Evolutionary conservation across 2,329 filamentous ascomycete genomes (phyloP).

Genomic region (Alternaria sp.): DNA sequence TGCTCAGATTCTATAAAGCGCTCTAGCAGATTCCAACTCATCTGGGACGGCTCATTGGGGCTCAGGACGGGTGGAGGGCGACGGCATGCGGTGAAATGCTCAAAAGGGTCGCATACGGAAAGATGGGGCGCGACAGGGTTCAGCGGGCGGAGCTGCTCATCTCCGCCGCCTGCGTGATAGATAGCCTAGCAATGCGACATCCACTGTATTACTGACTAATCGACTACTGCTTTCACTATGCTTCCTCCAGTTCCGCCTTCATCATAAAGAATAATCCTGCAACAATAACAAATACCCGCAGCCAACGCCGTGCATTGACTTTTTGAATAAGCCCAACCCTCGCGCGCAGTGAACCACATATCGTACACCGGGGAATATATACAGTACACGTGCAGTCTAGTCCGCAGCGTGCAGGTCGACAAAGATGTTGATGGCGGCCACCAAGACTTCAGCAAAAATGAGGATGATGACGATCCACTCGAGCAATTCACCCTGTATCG

Average conservation of each 20-base stretch:
- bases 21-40: slow-evolving; percentile 82
- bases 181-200: slow-evolving; percentile 8
- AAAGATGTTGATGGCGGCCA: slow-evolving; percentile 91
- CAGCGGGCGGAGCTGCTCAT: slow-evolving; percentile 16
- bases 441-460: slow-evolving; percentile 92
- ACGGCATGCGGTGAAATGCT: slow-evolving; percentile 19
- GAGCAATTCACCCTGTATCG: slow-evolving; percentile 52
- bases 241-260: not conserved
- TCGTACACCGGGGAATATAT: slow-evolving; percentile 27
- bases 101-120: slow-evolving; percentile 28
- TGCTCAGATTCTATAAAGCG: slow-evolving; percentile 92
- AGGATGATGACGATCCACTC: slow-evolving; percentile 81
- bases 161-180: slow-evolving; percentile 8
- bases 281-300: slow-evolving; percentile 1
- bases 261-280: not conserved
- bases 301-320: slow-evolving; percentile 11
- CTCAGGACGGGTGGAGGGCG: slow-evolving; percentile 24
- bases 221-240: not conserved
- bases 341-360: slow-evolving; percentile 11
- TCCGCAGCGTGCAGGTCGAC: slow-evolving; percentile 85
- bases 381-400: slow-evolving; percentile 39
- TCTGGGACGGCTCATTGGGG: slow-evolving; percentile 52
- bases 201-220: not conserved
- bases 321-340: not conserved
- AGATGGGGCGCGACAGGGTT: slow-evolving; percentile 23